Evolutionary conservation across 345 rosid genomes (phyloP).

Genomic region (Eucalyptus curtisii): DNA sequence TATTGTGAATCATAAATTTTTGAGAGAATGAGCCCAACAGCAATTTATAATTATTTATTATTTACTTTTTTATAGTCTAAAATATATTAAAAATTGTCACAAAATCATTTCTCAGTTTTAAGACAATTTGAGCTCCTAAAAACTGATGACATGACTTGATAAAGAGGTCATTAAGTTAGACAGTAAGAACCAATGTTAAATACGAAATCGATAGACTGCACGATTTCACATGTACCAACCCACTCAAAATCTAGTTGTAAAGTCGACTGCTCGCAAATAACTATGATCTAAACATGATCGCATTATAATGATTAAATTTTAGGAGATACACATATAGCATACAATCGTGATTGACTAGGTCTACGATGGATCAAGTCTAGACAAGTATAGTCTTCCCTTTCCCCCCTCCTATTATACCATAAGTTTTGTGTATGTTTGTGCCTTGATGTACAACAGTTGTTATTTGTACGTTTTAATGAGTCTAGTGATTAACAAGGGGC

Average conservation of each 20-base stretch:
- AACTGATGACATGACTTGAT: background rate
- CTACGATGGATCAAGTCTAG: background rate
- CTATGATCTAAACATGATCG: background rate
- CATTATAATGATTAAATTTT: background rate
- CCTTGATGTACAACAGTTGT: background rate
- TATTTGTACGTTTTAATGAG: background rate
- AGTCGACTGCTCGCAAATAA: background rate
- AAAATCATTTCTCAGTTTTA: background rate
- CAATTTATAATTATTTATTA: too few relatives aligned
- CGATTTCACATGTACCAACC: background rate
- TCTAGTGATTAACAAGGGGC: background rate
- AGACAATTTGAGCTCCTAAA: background rate
- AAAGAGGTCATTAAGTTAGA: background rate
- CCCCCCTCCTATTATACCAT: background rate
- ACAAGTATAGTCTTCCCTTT: background rate
- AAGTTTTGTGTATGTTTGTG: background rate
- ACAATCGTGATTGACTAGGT: background rate
- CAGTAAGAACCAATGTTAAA: background rate
- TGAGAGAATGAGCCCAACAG: rapidly evolving
- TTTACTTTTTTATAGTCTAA: too few relatives aligned
- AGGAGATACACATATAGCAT: background rate
- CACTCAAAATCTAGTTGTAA: background rate
- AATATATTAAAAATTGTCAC: too few relatives aligned
- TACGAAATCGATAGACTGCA: background rate
- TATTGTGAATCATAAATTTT: rapidly evolving